Conservation (phyloP, 345 rosid species). For the Arabidopsis arenosa region DNA sequence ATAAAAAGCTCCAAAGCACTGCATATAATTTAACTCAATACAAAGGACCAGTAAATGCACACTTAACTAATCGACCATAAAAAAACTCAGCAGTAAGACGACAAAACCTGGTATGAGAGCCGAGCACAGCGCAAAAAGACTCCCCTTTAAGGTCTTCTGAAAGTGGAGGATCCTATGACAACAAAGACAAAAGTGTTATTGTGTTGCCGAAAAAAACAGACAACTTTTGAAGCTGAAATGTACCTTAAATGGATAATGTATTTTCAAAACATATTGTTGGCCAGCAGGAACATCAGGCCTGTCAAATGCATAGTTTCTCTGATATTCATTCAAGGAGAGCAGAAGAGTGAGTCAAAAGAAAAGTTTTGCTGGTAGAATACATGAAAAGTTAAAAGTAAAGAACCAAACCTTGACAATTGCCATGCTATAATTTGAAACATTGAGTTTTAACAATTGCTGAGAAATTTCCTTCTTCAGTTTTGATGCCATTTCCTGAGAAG, state of each 20-base stretch:
- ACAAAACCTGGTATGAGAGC: too few relatives aligned
- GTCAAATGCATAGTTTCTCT: slow-evolving; percentile 84
- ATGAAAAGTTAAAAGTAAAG: too few relatives aligned
- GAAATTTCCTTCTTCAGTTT: slow-evolving; percentile 72
- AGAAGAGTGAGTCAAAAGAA: slow-evolving; percentile 27
- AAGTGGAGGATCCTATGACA: too few relatives aligned
- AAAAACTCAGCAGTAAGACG: neutral
- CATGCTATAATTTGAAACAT: slow-evolving; percentile 77
- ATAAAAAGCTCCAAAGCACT: slow-evolving; percentile 89
- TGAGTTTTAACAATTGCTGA: slow-evolving; percentile 57
- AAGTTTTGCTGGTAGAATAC: too few relatives aligned
- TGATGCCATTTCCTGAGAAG: slow-evolving; percentile 60
- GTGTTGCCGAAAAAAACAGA: neutral
- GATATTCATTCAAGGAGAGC: slow-evolving; percentile 21
- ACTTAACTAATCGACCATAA: too few relatives aligned
- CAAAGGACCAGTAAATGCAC: too few relatives aligned
- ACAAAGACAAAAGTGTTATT: too few relatives aligned
- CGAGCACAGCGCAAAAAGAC: too few relatives aligned
- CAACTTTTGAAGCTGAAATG: too few relatives aligned
- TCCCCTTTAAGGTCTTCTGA: too few relatives aligned
- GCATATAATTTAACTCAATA: slow-evolving; percentile 38
- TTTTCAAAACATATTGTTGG: slow-evolving; percentile 74
- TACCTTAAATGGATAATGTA: slow-evolving; percentile 87
- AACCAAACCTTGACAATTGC: slow-evolving; percentile 72
- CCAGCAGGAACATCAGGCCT: slow-evolving; percentile 68